phyloP scores from a whole-genome alignment of 2,329 filamentous ascomycete species.

The Teratosphaeria epicoccoides region DNA sequence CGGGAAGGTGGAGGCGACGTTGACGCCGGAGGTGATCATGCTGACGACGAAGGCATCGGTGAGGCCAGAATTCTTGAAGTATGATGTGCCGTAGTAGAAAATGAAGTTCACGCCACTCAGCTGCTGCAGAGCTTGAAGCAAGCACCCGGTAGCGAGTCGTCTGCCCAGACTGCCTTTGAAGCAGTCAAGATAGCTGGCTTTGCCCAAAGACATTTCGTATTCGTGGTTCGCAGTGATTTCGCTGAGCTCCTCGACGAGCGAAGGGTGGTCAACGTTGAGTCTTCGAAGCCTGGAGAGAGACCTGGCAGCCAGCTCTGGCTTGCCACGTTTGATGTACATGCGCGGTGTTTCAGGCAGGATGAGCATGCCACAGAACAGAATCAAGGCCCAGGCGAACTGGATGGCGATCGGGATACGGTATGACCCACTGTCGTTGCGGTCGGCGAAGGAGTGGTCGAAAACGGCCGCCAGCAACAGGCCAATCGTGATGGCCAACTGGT shows the following conservation, averaged over 20 bases:
- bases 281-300: conserved; percentile 53
- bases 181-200: conserved; percentile 53
- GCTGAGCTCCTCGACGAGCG: conserved; percentile 52
- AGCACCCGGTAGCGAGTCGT: conserved; percentile 61
- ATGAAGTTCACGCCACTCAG: conserved; percentile 54
- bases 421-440: conserved; percentile 23
- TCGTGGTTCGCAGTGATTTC: conserved; percentile 86
- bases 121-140: conserved; percentile 69
- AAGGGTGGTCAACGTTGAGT: conserved; percentile 56
- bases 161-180: conserved; percentile 54
- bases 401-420: conserved; percentile 29
- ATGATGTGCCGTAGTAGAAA: conserved; percentile 64
- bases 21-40: conserved; percentile 59
- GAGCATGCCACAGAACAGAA: conserved; percentile 25
- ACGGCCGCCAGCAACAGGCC: conserved; percentile 57
- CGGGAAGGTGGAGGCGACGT: conserved; percentile 64
- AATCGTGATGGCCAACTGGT: conserved; percentile 66
- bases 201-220: conserved; percentile 58
- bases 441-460: conserved; percentile 56
- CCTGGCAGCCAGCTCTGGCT: conserved; percentile 23
- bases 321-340: conserved; percentile 26
- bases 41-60: conserved; percentile 23
- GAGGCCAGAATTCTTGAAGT: conserved; percentile 45
- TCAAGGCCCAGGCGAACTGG: conserved; percentile 28
- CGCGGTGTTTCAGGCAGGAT: conserved; percentile 28